A percentile compares a stretch with the other conserved stretches of the same genome.
Conservation (phyloP, 768 basidiomycete species). For the Trametes cingulata region DNA sequence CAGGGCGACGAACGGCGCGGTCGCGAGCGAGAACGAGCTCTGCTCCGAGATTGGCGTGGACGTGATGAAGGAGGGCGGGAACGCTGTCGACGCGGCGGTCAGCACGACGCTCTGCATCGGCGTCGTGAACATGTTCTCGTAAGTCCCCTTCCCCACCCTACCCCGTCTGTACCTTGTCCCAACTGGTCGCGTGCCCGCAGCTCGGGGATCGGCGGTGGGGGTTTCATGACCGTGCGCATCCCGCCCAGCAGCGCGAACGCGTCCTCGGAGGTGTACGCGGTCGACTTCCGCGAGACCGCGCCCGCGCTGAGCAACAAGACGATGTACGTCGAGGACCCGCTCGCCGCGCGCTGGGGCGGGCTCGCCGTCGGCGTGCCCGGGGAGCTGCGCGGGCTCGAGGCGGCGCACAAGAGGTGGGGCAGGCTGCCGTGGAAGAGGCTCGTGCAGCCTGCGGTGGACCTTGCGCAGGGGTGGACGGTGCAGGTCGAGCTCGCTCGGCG, state of each 20-base stretch:
- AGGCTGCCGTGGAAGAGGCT: constrained; percentile 75
- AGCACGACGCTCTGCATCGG: constrained; percentile 77
- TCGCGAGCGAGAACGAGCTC: constrained; percentile 83
- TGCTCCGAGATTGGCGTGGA: constrained; percentile 87
- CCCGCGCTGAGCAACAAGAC: constrained; percentile 69
- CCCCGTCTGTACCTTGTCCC: constrained; percentile 15
- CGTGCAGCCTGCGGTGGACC: constrained; percentile 68
- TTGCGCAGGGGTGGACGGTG: constrained; percentile 82
- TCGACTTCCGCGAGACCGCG: constrained; percentile 90
- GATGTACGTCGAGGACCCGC: constrained; percentile 69
- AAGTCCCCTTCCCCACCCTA: constrained; percentile 30
- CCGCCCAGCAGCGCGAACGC: constrained; percentile 48
- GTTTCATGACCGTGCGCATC: constrained; percentile 82
- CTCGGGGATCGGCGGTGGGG: constrained; percentile 86
- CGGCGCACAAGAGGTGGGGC: constrained; percentile 84
- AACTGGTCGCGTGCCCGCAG: constrained; percentile 36
- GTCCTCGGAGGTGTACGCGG: constrained; percentile 61
- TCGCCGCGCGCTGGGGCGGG: constrained; percentile 68
- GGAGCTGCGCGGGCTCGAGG: constrained; percentile 84
- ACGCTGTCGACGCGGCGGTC: constrained; percentile 87
- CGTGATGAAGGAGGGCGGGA: constrained; percentile 79
- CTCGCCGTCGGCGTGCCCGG: constrained; percentile 89
- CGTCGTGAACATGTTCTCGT: constrained; percentile 92
- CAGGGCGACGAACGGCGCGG: constrained; percentile 74
- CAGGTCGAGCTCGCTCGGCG: constrained; percentile 74